Conservation (phyloP, 805 yeast species). For the Maudiozyma pseudohumilis region DNA sequence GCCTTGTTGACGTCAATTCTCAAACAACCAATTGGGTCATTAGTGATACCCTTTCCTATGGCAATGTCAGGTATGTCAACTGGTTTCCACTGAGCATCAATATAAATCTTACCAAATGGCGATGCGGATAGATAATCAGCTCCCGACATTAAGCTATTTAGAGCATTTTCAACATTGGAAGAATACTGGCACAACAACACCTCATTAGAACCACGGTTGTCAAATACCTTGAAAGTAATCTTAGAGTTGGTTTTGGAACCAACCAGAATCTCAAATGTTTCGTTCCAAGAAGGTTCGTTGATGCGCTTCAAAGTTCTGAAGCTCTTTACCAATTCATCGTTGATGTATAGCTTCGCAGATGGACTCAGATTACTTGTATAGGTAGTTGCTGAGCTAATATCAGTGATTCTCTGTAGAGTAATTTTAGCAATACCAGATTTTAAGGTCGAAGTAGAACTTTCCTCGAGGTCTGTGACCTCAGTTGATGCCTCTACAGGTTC, state of each 20-base stretch:
- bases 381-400: constrained; percentile 44
- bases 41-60: constrained; percentile 33
- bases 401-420: constrained; percentile 48
- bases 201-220: constrained; percentile 40
- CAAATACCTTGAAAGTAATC: constrained; percentile 49
- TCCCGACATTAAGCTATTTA: constrained; percentile 35
- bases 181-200: constrained; percentile 42
- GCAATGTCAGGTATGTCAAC: constrained; percentile 44
- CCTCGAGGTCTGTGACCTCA: constrained; percentile 8
- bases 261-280: constrained; percentile 49
- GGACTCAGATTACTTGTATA: constrained; percentile 42
- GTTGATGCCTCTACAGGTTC: constrained; percentile 14
- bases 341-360: constrained; percentile 55
- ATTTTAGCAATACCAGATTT: constrained; percentile 68
- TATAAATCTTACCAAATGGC: constrained; percentile 45
- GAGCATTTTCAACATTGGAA: constrained; percentile 40
- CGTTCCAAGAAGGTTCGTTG: constrained; percentile 68
- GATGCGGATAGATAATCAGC: constrained; percentile 40
- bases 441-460: constrained; percentile 36
- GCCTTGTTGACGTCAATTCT: constrained; percentile 51
- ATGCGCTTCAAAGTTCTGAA: constrained; percentile 55
- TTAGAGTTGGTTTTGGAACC: constrained; percentile 49
- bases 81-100: constrained; percentile 64
- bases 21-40: constrained; percentile 53
- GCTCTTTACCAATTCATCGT: constrained; percentile 43